Evolutionary conservation across 768 basidiomycete species (phyloP).

Genomic region (Kwoniella bestiolae): DNA sequence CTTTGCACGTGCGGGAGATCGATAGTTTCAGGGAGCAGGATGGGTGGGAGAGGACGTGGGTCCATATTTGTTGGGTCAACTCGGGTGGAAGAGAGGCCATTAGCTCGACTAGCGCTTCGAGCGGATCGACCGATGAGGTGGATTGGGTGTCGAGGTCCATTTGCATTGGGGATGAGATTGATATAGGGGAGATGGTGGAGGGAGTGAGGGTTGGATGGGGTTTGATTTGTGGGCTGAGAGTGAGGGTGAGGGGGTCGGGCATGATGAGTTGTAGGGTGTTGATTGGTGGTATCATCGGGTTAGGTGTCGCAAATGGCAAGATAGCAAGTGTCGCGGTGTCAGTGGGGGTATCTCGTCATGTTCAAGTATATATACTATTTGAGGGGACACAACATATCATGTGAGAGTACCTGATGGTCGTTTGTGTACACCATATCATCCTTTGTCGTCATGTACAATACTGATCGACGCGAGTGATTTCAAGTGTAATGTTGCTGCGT

Average conservation of each 20-base stretch:
- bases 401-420: not conserved
- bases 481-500: not conserved
- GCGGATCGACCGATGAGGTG: not conserved
- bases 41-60: not conserved
- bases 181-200: not conserved
- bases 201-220: not conserved
- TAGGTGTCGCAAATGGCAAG: too few species aligned
- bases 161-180: not conserved
- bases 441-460: not conserved
- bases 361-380: not conserved
- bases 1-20: not conserved
- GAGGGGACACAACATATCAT: not conserved
- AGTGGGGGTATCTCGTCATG: not conserved
- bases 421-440: not conserved
- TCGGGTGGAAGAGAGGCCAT: conserved; percentile 2
- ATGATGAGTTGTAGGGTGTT: not conserved
- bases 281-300: not conserved
- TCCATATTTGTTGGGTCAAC: not conserved
- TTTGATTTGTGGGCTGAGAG: too few species aligned
- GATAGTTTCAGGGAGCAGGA: not conserved
- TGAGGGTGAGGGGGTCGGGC: not conserved
- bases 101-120: not conserved
- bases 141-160: not conserved
- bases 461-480: not conserved
- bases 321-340: too few species aligned